These are phyloP conservation scores for Lipomyces orientalis DNA, from an alignment of 805 yeast species.

Conservation along the genomic window DNA sequence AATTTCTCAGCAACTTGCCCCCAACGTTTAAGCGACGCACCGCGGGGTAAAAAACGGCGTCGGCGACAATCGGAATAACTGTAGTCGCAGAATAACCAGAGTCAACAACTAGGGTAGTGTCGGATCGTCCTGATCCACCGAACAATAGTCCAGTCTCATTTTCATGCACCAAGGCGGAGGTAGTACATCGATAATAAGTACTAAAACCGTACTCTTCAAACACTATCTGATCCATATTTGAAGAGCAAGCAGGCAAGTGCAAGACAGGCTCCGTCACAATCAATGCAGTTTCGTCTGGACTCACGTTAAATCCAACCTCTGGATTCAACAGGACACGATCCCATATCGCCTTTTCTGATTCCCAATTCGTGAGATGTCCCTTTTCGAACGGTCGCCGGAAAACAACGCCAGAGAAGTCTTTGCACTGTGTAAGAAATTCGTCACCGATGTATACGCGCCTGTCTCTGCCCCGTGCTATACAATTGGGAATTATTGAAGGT, in stretches of 20 bases:
- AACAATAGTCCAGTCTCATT: slow-evolving; percentile 16
- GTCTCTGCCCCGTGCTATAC: slow-evolving; percentile 76
- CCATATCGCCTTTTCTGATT: slow-evolving; percentile 86
- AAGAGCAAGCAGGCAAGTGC: slow-evolving; percentile 79
- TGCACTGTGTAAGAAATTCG: slow-evolving; percentile 59
- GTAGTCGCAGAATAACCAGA: slow-evolving; percentile 88
- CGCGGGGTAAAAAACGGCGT: slow-evolving; percentile 68
- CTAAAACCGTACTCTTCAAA: slow-evolving; percentile 92
- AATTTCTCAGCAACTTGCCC: slow-evolving; percentile 83
- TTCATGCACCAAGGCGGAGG: slow-evolving; percentile 37
- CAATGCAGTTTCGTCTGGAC: slow-evolving; percentile 56
- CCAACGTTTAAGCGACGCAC: slow-evolving; percentile 82
- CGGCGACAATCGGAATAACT: slow-evolving; percentile 82
- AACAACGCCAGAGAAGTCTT: slow-evolving; percentile 74
- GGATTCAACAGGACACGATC: slow-evolving; percentile 69
- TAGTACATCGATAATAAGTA: slow-evolving; percentile 68
- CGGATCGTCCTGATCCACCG: slow-evolving; percentile 42
- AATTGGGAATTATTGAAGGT: slow-evolving; percentile 60
- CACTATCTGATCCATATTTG: slow-evolving; percentile 85
- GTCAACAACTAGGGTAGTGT: slow-evolving; percentile 82
- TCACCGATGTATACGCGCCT: slow-evolving; percentile 76
- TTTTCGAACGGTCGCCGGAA: slow-evolving; percentile 84
- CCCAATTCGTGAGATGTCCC: slow-evolving; percentile 93
- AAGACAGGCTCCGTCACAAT: slow-evolving; percentile 81
- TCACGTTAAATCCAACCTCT: slow-evolving; percentile 39